Evolutionary conservation across 306 rosid species (phyloP).

Genomic region (Gleditsia sinensis): DNA sequence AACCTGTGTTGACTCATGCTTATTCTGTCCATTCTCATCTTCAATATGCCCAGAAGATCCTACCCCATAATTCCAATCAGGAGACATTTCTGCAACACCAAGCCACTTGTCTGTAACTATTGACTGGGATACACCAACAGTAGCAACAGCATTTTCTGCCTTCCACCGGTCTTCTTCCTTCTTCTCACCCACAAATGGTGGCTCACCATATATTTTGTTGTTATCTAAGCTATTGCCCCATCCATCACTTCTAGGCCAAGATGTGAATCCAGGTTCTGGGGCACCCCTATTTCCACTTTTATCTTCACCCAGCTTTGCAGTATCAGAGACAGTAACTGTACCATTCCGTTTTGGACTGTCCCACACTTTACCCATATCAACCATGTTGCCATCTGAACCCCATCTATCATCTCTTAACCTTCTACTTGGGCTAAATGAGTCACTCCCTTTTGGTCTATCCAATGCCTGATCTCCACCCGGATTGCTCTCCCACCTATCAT

Average conservation of each 20-base stretch:
- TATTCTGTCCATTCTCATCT: conserved; percentile 49
- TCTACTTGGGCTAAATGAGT: conserved; percentile 66
- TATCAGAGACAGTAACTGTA: conserved; percentile 42
- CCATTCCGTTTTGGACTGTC: conserved; percentile 54
- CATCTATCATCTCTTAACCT: conserved; percentile 60
- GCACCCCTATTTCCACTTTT: conserved; percentile 47
- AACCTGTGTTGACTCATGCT: conserved; percentile 47
- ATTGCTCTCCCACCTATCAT: conserved; percentile 60
- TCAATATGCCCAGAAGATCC: conserved; percentile 56
- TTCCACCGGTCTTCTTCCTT: conserved; percentile 55
- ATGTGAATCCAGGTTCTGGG: conserved; percentile 45
- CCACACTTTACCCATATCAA: conserved; percentile 48
- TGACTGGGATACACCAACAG: conserved; percentile 44
- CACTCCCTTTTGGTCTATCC: conserved; percentile 61
- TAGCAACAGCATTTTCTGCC: conserved; percentile 50
- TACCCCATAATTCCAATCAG: conserved; percentile 78
- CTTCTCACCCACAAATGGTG: conserved; percentile 51
- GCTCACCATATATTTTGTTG: conserved; percentile 48
- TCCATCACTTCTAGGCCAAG: conserved; percentile 7
- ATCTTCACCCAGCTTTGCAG: conserved; percentile 54
- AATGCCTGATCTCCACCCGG: conserved; percentile 50
- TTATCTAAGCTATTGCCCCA: conserved; percentile 49
- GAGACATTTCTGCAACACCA: conserved; percentile 85
- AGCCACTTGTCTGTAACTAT: conserved; percentile 69
- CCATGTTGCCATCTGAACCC: conserved; percentile 48